Evolutionary conservation across 495 filamentous ascomycete genomes (phyloP).

Genomic region (Aspergillus diversus): DNA sequence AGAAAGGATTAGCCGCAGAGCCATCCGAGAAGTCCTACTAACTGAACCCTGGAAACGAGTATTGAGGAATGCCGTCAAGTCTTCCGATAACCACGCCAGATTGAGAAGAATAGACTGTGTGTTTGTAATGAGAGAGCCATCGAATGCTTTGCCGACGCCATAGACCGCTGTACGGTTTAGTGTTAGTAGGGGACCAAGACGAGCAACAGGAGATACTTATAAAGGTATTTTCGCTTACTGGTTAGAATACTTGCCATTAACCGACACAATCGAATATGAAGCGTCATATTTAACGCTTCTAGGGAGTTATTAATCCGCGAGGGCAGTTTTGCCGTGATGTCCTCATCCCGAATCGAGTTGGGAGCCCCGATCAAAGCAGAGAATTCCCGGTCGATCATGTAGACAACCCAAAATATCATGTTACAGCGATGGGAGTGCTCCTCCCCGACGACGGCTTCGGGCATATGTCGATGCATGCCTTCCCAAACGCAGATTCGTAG

Average conservation of each 20-base stretch:
- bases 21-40: slow-evolving; percentile 35
- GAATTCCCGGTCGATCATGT: slow-evolving; percentile 44
- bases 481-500: slow-evolving; percentile 40
- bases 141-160: slow-evolving; percentile 31
- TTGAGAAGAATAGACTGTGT: slow-evolving; percentile 35
- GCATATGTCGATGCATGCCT: slow-evolving; percentile 41
- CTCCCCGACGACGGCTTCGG: slow-evolving; percentile 29
- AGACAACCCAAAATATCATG: slow-evolving; percentile 45
- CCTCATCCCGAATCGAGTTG: slow-evolving; percentile 40
- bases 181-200: slow-evolving; percentile 1
- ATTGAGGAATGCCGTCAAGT: slow-evolving; percentile 32
- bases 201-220: background rate
- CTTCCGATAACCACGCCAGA: slow-evolving; percentile 34
- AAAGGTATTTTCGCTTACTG: slow-evolving; percentile 22
- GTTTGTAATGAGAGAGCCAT: slow-evolving; percentile 32
- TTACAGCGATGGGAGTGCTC: slow-evolving; percentile 35
- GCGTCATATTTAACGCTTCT: slow-evolving; percentile 28
- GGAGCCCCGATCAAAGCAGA: slow-evolving; percentile 42
- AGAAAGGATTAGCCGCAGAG: slow-evolving; percentile 35
- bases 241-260: slow-evolving; percentile 36
- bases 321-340: slow-evolving; percentile 40
- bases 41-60: slow-evolving; percentile 36
- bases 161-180: slow-evolving; percentile 28
- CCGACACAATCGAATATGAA: slow-evolving; percentile 35
- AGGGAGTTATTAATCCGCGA: slow-evolving; percentile 32